Evolutionary conservation across 371 early-diverging fungal genomes (phyloP).

Genomic region (Batkoa obscura): DNA sequence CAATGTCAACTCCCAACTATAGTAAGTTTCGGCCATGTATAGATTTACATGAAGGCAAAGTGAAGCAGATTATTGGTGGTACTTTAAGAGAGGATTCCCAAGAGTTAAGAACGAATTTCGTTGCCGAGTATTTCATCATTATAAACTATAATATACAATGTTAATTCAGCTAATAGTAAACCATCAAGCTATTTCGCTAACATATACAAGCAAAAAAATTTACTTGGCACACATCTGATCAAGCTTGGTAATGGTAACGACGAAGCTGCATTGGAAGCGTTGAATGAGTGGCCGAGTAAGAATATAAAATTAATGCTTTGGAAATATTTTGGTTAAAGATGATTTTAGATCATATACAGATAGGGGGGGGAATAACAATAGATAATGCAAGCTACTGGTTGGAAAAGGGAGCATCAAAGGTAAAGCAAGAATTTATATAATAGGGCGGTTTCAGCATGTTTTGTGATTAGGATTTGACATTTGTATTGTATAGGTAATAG

Average conservation of each 20-base stretch:
- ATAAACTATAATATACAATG: too few species aligned
- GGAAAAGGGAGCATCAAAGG: too few species aligned
- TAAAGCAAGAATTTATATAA: too few species aligned
- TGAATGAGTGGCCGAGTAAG: conserved; percentile 61
- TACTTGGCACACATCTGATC: conserved; percentile 84
- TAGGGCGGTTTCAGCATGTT: too few species aligned
- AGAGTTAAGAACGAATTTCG: conserved; percentile 75
- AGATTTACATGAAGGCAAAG: conserved; percentile 88
- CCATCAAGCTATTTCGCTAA: conserved; percentile 57
- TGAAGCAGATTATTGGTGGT: conserved; percentile 95
- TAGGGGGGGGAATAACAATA: conserved; percentile 86
- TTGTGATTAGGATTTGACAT: too few species aligned
- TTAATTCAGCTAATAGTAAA: conserved; percentile 22
- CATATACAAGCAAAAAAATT: conserved; percentile 46
- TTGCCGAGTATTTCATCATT: conserved; percentile 34
- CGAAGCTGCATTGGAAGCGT: conserved; percentile 63
- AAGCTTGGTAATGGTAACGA: conserved; percentile 82
- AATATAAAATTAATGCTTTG: not conserved
- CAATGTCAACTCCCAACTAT: too few species aligned
- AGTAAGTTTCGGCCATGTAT: conserved; percentile 91
- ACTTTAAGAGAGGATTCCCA: conserved; percentile 50
- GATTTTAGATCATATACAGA: conserved; percentile 42
- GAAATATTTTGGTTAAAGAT: not conserved
- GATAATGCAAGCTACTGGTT: conserved; percentile 81
- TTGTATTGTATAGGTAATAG: conserved; percentile 75